These are phyloP conservation scores for Yueomyces sinensis DNA, from an alignment of 805 yeast genomes.

Conservation along the genomic window DNA sequence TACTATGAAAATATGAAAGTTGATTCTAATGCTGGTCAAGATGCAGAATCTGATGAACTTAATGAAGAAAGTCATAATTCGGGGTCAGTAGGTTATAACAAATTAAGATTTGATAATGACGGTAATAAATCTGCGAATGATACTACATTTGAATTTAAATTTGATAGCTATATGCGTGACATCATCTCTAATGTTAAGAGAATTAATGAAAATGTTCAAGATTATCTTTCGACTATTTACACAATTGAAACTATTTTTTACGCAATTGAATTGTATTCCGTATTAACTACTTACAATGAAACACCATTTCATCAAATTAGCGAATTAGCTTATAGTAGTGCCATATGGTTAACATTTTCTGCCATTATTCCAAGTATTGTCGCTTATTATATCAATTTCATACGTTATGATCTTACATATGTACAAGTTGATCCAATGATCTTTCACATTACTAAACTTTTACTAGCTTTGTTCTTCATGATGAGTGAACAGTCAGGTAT, in stretches of 20 bases:
- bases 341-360: conserved; percentile 9
- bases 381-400: conserved; percentile 19
- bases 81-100: not conserved
- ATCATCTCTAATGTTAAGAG: conserved; percentile 7
- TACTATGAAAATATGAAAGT: not conserved
- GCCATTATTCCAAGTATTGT: conserved; percentile 10
- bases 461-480: conserved; percentile 7
- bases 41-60: not conserved
- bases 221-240: conserved; percentile 13
- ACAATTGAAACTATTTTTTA: conserved; percentile 10
- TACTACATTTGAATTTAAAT: conserved; percentile 8
- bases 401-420: conserved; percentile 16
- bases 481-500: not conserved
- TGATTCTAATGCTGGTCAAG: not conserved
- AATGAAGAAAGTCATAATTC: not conserved
- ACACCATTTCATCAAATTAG: conserved; percentile 1
- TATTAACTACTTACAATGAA: not conserved
- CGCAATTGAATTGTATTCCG: conserved; percentile 10
- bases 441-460: conserved; percentile 14
- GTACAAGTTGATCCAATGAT: conserved; percentile 21
- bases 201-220: conserved; percentile 14
- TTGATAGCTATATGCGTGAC: conserved; percentile 13
- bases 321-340: conserved; percentile 4
- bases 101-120: conserved; percentile 1
- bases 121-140: not conserved